Base-by-base conservation (phyloP, 2,329 filamentous ascomycete species). In the Fusarium sambucinum region DNA sequence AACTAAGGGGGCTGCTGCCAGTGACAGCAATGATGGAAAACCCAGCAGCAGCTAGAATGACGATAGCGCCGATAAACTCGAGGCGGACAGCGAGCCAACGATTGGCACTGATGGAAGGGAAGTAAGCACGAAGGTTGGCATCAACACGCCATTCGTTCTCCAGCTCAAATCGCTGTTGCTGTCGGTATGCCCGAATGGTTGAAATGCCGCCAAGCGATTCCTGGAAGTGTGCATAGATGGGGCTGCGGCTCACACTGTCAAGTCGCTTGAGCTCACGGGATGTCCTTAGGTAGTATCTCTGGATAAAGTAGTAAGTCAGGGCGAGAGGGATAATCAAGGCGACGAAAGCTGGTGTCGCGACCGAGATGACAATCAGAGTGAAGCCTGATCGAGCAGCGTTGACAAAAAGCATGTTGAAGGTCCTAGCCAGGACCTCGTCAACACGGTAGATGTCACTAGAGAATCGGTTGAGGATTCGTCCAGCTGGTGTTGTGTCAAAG, bases 71-170 rank as follows among this genome's bases (percentile, higher is more conserved):
- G 74, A 99, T 92, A 75, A 98, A 97, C 78, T 99, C 96, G 42
- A 99, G 87, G 59, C 96, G 91, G 66, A 99, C 91, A 48, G 96
- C 96, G 65, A 99, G 86, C 96, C 96, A 99, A 77, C 96, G 86
- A 79, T 93, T 93, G 52, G 95, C 93, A 79, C 92, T 97, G 79
- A 98, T 94, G 19, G 94, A 97, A 4, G 96, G 95, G 83, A 94
- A 98, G 82, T 95, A 99, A 19, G 96, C 96, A 68, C 93, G 89
- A 62, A 98, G 84, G 78, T 99, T 99, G 44, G 93, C 91, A 81
- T 99, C 96, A 66, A 98, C 92, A 42, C 96, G 91, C 93, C 94
- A 97, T 84, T 99, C 94, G 73, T 98, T 99, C 79, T 99, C 96
- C 60, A 92, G 84, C 65, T 92, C 88, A 79, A 99, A 99, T 59